Percentiles rank a stretch among this genome's conserved stretches.
These are phyloP conservation scores for Entomortierella lignicola DNA, from an alignment of 192 early-diverging fungal genomes.

Conservation along the genomic window DNA sequence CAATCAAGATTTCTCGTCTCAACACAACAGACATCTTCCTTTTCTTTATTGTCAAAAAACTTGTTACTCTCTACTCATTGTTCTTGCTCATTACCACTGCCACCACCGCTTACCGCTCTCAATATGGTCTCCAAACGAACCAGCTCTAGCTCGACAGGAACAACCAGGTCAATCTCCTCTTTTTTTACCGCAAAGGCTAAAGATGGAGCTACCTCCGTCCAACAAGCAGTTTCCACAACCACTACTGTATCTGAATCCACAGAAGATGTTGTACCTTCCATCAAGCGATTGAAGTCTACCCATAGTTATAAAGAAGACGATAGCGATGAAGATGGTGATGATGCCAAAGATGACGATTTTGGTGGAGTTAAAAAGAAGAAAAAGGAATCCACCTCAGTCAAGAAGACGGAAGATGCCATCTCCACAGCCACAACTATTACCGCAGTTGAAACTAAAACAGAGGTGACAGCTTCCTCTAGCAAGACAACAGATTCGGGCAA, in stretches of 20 bases:
- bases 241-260: not conserved
- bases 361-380: constrained; percentile 1
- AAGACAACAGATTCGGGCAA: constrained; percentile 3
- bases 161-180: not conserved
- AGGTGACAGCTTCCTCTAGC: not conserved
- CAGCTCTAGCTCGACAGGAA: not conserved
- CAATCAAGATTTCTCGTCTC: not conserved
- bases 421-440: not conserved
- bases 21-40: not conserved
- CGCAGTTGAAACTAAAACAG: not conserved
- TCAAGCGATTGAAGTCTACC: not conserved
- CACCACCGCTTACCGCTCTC: not conserved
- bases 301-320: constrained; percentile 2
- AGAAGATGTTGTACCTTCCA: constrained; percentile 5
- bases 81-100: not conserved
- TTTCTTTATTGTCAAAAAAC: not conserved
- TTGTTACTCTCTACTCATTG: not conserved
- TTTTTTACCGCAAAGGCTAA: not conserved
- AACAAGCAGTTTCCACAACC: not conserved
- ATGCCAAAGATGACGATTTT: constrained; percentile 1
- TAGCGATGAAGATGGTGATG: not conserved
- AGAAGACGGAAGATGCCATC: not conserved
- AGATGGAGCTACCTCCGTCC: not conserved
- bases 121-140: constrained; percentile 31
- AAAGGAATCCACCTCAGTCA: not conserved